phyloP scores from a whole-genome alignment of 495 filamentous ascomycete species.

The Hypoxylon perforatum region DNA sequence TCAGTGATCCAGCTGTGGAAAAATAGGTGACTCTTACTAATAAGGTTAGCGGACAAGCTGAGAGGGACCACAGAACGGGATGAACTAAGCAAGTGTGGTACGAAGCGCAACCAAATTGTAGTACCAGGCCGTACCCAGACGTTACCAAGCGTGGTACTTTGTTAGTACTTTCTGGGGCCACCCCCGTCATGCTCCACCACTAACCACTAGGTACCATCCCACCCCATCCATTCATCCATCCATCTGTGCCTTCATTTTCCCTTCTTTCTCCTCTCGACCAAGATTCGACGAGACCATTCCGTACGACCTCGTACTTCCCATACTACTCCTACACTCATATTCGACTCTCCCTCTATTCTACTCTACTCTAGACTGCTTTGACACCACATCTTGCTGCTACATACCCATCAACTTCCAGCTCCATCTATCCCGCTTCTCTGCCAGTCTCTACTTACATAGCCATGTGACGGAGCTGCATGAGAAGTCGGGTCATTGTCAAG shows the following conservation, averaged over 20 bases:
- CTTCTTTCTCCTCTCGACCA: slow-evolving; percentile 47
- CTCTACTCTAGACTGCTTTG: slow-evolving; percentile 9
- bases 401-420: slow-evolving; percentile 1
- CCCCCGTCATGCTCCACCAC: slow-evolving; percentile 45
- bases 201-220: slow-evolving; percentile 48
- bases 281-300: slow-evolving; percentile 39
- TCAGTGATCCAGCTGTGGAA: slow-evolving; percentile 5
- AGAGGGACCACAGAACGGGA: slow-evolving; percentile 18
- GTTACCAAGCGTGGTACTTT: slow-evolving; percentile 26
- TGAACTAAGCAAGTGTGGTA: slow-evolving; percentile 37
- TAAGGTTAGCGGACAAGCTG: slow-evolving; percentile 34
- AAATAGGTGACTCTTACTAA: slow-evolving; percentile 38
- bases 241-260: slow-evolving; percentile 47
- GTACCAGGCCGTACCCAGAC: no score
- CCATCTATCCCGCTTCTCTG: slow-evolving; percentile 11
- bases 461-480: slow-evolving; percentile 51
- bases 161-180: slow-evolving; percentile 37
- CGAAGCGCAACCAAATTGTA: no score
- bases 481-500: slow-evolving; percentile 46
- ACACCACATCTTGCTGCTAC: neutral
- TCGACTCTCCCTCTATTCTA: slow-evolving; percentile 13
- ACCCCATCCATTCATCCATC: slow-evolving; percentile 39
- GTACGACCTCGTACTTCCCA: slow-evolving; percentile 44
- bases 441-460: slow-evolving; percentile 24
- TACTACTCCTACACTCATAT: neutral